These are phyloP conservation scores for Solanum megistacrolobum DNA, from an alignment of 257 asterid genomes.

Conservation along the genomic window DNA sequence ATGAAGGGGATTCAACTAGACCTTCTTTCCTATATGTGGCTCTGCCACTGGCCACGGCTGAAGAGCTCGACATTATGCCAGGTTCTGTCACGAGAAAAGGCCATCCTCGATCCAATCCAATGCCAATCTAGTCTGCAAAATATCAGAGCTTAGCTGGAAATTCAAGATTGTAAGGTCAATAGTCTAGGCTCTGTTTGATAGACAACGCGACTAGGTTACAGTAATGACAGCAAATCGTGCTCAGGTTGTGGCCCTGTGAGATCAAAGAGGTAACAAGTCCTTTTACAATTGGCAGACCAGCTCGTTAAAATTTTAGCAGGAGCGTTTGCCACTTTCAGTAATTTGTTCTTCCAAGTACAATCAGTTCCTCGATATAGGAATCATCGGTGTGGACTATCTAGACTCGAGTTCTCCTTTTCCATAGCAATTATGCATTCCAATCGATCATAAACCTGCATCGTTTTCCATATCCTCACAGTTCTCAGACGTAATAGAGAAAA, in stretches of 20 bases:
- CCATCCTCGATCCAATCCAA: neutral
- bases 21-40: neutral
- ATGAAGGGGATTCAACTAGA: neutral
- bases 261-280: neutral
- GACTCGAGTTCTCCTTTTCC: conserved; percentile 70
- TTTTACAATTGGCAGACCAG: neutral
- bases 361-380: neutral
- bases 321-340: neutral
- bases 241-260: neutral
- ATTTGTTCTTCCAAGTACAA: neutral
- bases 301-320: neutral
- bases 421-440: conserved; percentile 63
- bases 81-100: neutral
- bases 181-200: neutral
- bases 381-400: conserved; percentile 22
- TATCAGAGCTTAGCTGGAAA: neutral
- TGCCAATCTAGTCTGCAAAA: neutral
- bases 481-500: neutral
- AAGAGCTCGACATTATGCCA: neutral
- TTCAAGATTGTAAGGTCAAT: neutral
- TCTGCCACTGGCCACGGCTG: neutral
- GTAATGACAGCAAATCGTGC: neutral
- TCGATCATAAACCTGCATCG: conserved; percentile 55
- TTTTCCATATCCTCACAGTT: neutral
- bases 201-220: neutral